These are phyloP conservation scores for Quercus agrifolia DNA, from an alignment of 306 rosid genomes.

Conservation along the genomic window DNA sequence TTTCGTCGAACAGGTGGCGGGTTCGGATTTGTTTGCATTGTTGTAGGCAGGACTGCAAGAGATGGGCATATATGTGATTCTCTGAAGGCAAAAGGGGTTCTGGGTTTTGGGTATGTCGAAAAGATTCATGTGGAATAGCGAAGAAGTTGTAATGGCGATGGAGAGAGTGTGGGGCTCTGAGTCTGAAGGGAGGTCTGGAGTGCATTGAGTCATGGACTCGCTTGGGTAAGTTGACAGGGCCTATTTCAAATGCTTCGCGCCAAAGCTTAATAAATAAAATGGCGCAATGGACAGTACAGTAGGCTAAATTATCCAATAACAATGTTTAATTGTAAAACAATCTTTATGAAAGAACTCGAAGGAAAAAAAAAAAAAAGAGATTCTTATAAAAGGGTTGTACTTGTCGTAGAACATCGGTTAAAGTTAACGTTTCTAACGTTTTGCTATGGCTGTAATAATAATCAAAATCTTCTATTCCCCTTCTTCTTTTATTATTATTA, in stretches of 20 bases:
- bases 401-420: no score
- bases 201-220: constrained; percentile 8
- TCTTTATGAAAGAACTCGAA: no score
- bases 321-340: no score
- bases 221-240: not conserved
- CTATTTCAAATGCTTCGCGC: not conserved
- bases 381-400: no score
- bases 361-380: no score
- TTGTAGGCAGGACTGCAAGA: constrained; percentile 28
- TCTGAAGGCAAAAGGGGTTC: not conserved
- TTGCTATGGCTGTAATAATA: no score
- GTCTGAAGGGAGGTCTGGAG: constrained; percentile 1
- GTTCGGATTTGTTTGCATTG: constrained; percentile 35
- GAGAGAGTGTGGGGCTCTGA: not conserved
- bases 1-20: constrained; percentile 39
- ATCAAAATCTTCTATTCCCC: no score
- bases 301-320: no score
- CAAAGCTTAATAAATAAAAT: no score
- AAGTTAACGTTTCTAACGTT: no score
- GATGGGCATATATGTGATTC: not conserved
- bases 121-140: not conserved
- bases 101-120: not conserved
- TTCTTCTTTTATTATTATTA: no score
- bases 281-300: no score
- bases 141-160: not conserved